These are phyloP conservation scores for Erigeron canadensis DNA, from an alignment of 129 eudicot genomes.

Conservation along the genomic window DNA sequence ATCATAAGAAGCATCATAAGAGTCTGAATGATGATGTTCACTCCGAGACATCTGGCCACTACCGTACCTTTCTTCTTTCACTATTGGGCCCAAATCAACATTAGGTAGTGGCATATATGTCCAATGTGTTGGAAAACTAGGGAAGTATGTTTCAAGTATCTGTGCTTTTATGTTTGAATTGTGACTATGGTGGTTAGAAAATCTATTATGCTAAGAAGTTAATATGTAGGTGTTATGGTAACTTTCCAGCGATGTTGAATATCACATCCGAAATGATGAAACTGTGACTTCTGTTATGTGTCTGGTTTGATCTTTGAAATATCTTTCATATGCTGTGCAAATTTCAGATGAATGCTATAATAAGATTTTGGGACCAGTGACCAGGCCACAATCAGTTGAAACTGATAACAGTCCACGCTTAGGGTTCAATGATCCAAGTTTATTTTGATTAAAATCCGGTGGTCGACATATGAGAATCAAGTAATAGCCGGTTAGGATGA, in stretches of 20 bases:
- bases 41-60: slow-evolving; percentile 82
- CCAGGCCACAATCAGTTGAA: no score
- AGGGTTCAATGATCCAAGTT: no score
- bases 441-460: no score
- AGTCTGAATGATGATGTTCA: slow-evolving; percentile 67
- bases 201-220: slow-evolving; percentile 1
- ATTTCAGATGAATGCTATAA: no score
- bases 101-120: slow-evolving; percentile 7
- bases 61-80: slow-evolving; percentile 66
- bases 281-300: neutral
- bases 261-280: neutral
- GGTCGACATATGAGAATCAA: no score
- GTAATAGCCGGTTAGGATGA: no score
- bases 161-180: neutral
- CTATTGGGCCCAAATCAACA: slow-evolving; percentile 62
- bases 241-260: slow-evolving; percentile 10
- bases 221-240: neutral
- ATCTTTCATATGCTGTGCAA: neutral
- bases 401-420: no score
- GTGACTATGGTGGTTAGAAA: neutral
- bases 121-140: neutral
- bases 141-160: neutral
- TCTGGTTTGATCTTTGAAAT: neutral
- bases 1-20: slow-evolving; percentile 65
- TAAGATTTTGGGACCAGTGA: no score